Percentiles rank a stretch among this genome's conserved stretches.
phyloP scores from a whole-genome alignment of 129 eudicot genomes.

The sunflower (Helianthus annuus) region HanXRQr2.0-SUNRISE NC_035442.2:77432441-77432940 shows the following conservation, averaged over 20 bases:
- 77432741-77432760: background rate
- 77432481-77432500: background rate
- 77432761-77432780: background rate
- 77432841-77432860: background rate
- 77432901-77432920: background rate
- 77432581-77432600: constrained; percentile 76
- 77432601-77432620: constrained; percentile 87
- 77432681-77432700: constrained; percentile 90
- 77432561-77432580: constrained; percentile 87
- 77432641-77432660: constrained; percentile 92
- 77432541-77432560: constrained; percentile 35
- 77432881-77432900: background rate
- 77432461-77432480: background rate
- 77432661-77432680: constrained; percentile 86
- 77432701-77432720: constrained; percentile 50
- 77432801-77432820: background rate
- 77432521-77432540: background rate
- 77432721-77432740: constrained; percentile 4
- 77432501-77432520: background rate
- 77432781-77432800: background rate
- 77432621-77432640: constrained; percentile 98
- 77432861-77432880: background rate
- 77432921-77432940: background rate
- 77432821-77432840: background rate
- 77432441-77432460: background rate